Evolutionary conservation across 345 rosid genomes (phyloP).

Genomic region (Aquilaria yunnanensis): DNA sequence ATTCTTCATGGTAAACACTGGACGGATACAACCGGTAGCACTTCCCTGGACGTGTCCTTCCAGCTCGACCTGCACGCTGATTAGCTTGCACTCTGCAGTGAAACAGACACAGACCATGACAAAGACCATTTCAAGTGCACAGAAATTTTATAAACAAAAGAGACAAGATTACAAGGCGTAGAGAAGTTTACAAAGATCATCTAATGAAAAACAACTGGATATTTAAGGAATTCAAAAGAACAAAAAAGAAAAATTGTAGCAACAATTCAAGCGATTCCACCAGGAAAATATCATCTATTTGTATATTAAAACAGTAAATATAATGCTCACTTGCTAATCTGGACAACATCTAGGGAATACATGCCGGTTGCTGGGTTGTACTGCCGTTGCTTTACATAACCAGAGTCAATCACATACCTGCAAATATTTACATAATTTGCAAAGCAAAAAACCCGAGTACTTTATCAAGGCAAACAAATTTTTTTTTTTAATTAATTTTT

Average conservation of each 20-base stretch:
- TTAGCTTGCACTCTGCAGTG: constrained; percentile 89
- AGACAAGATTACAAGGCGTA: not conserved
- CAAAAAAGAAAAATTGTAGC: constrained; percentile 1
- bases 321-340: constrained; percentile 88
- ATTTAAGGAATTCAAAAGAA: constrained; percentile 6
- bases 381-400: constrained; percentile 92
- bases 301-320: not conserved
- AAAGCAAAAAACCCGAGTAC: constrained; percentile 13
- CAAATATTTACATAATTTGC: constrained; percentile 21
- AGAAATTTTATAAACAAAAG: not conserved
- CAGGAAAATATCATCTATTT: constrained; percentile 3
- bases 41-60: constrained; percentile 96
- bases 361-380: constrained; percentile 93
- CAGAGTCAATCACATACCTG: constrained; percentile 95
- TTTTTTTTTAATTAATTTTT: not conserved
- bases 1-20: constrained; percentile 63
- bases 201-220: not conserved
- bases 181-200: constrained; percentile 1
- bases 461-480: not conserved
- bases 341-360: constrained; percentile 95
- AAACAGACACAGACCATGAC: constrained; percentile 2
- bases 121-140: not conserved
- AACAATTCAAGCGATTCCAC: not conserved
- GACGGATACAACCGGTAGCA: constrained; percentile 89
- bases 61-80: constrained; percentile 98